Base-by-base conservation (phyloP, 2,329 filamentous ascomycete genomes). In the Graphium sp. region DNA sequence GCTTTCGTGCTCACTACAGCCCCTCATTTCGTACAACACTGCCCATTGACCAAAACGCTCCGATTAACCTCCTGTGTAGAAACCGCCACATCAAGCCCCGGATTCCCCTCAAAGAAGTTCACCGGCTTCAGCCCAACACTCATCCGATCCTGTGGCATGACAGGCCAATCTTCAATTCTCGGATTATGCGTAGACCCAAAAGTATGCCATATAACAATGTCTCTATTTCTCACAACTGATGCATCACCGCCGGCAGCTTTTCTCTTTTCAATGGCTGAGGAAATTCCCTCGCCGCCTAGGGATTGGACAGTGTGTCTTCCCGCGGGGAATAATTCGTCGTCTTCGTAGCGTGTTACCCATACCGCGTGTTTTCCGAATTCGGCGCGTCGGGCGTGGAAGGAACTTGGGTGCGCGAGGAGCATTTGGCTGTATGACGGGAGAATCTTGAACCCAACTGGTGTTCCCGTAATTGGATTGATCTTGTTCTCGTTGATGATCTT, bases 91-190 rank as follows among this genome's bases (percentile, higher is more conserved):
- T 68, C 61, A 5, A 66, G 31, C 0, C 52, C 57, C 0, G 60
- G 63, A 31, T 67, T 66, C 5, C 52, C 52, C 2, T 49, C 44
- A 34, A 67, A 67, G 39, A 69, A 65, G 34, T 68, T 66, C 3
- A 59, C 55, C 0, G 64, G 62, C 40, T 63, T 66, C 29, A 69
- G 42, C 0, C 48, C 47, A 0, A 68, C 59, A 32, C 50, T 50
- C 37, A 68, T 49, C 30, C 53, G 61, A 42, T 77, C 73, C 34
- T 55, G 60, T 0, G 72, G 73, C 74, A 78, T 78, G 5, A 76
- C 67, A 0, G 71, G 73, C 54, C 74, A 78, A 40, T 78, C 73
- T 38, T 78, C 73, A 8, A 66, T 59, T 1, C 72, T 55, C 0
- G 72, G 70, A 15, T 74, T 66, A 37, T 78, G 73, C 19, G 74